Evolutionary conservation across 768 basidiomycete species (phyloP), one percentile per base, ranked within the genome.

Genomic region (Pulveroboletus sp.): DNA sequence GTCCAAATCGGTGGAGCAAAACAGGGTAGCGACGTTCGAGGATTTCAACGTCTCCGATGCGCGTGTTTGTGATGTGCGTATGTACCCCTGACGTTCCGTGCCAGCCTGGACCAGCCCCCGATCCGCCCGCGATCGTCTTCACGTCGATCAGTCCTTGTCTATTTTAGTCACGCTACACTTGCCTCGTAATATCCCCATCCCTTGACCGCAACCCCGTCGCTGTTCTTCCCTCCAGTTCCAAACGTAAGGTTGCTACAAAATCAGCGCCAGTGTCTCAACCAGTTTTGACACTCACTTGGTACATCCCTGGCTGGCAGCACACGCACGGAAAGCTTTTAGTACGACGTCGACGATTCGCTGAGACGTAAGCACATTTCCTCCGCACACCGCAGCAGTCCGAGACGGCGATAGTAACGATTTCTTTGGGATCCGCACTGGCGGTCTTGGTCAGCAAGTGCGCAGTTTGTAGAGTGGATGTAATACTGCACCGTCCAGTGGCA

Each of bases 341-440:
- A 97, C 88, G 3, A 94, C 92, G 62, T 97, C 94, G 3, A 94
- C 90, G 38, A 95, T 90, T n/a, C 94, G 77, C 62, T 95, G 94
- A 6, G 85, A 89, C 4, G 92, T 94, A 38, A 91, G 71, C 2
- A 94, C 92, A 62, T 97, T 97, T 11, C 94, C 94, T 25, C 89
- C 93, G 54, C 92, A 94, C 6, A 95, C 92, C 0, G 94, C 94
- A 10, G 89, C 90, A 0, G 89, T 93, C 37, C 81, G 80, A 12
- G 87, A 88, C 0, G 94, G 94, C 6, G 83, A 78, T 24, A 97
- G 72, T 12, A 97, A 65, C 1, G 86, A 88, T 47, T 82, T 84
- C n/a, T 74, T 65, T 0, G 94, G 94, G 32, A 95, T 87, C 53
- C 75, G 81, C 54, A 97, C 89, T 85, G 53, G 37, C 32, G 32